Evolutionary conservation across 2,329 filamentous ascomycete species (phyloP), one percentile per base, ranked within the genome.

Genomic region (Stachybotrys chlorohalonatus): DNA sequence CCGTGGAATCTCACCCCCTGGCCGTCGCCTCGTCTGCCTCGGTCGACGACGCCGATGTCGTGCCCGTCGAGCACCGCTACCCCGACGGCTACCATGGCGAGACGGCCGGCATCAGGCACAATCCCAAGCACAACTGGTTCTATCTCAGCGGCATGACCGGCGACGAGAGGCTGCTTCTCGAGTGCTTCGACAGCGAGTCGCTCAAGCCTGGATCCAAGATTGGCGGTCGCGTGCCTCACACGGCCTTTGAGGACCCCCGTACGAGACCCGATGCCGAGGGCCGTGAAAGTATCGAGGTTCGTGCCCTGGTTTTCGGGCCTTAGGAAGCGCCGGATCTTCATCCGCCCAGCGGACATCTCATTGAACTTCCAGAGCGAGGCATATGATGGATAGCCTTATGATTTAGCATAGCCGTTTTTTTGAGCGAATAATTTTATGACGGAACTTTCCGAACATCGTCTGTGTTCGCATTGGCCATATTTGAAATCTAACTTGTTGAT

Each of bases 221-320:
- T 55, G 81, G 79, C 15, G 82, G 82, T 0, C 69, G 81, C 52
- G 73, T 82, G 51, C 84, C 90, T 13, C 90, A 95, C 71, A 85
- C 85, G 9, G 90, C 90, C 1, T 96, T 96, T 70, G 75, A 79
- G 46, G 87, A 96, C 67, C 86, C 88, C 2, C 75, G 85, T 56
- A 90, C 87, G 1, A 81, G 84, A 3, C 72, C 77, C 16, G 87
- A 85, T 49, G 89, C 87, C 5, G 83, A 84, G 59, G 81, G 81
- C 0, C 79, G 91, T 60, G 89, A 95, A 75, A 95, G 90, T 67
- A 95, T 96, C 66, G 92, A 96, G 70, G 88, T 96, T 15, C 80
- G 92, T 62, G 85, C 89, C 42, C 75, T 96, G 68, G 87, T 96
- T 0, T 95, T 96, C 77, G 88, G 87, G 0, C 75, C 77, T 13